Evolutionary conservation across 2,329 filamentous ascomycete genomes (phyloP).

Genomic region (Coniella vitis): DNA sequence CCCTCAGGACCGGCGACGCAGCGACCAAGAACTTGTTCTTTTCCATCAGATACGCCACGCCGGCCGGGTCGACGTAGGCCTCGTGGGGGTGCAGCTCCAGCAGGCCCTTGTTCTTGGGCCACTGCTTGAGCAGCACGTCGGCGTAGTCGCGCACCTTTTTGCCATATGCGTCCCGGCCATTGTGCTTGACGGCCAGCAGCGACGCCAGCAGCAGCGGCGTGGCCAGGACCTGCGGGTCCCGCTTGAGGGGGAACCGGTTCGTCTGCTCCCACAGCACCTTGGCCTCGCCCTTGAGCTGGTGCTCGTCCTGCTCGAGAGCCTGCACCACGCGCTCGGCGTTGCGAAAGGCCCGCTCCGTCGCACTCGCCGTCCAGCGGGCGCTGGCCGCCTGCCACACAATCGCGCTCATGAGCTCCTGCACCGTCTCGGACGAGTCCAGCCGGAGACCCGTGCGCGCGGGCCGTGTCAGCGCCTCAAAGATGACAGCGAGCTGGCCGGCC

Average conservation of each 20-base stretch:
- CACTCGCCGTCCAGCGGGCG: constrained; percentile 26
- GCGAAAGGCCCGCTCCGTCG: constrained; percentile 36
- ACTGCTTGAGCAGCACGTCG: constrained; percentile 30
- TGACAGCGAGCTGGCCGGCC: constrained; percentile 34
- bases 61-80: constrained; percentile 22
- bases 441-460: constrained; percentile 38
- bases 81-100: constrained; percentile 29
- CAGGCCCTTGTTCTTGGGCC: constrained; percentile 34
- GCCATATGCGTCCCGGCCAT: constrained; percentile 24
- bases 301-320: constrained; percentile 38
- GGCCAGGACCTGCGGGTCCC: constrained; percentile 37
- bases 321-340: constrained; percentile 44
- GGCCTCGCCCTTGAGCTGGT: constrained; percentile 22
- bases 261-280: constrained; percentile 13
- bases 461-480: constrained; percentile 45
- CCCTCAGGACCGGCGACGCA: constrained; percentile 34
- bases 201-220: constrained; percentile 38
- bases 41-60: constrained; percentile 27
- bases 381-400: constrained; percentile 37
- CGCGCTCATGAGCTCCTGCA: constrained; percentile 31
- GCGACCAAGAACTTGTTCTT: constrained; percentile 29
- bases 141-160: constrained; percentile 32
- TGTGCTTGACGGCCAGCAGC: constrained; percentile 28
- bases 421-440: constrained; percentile 34
- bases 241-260: constrained; percentile 25